Evolutionary conservation across 2,329 filamentous ascomycete genomes (phyloP), one percentile per base, ranked within the genome.

Genomic region (Hymenoscyphus repandus): DNA sequence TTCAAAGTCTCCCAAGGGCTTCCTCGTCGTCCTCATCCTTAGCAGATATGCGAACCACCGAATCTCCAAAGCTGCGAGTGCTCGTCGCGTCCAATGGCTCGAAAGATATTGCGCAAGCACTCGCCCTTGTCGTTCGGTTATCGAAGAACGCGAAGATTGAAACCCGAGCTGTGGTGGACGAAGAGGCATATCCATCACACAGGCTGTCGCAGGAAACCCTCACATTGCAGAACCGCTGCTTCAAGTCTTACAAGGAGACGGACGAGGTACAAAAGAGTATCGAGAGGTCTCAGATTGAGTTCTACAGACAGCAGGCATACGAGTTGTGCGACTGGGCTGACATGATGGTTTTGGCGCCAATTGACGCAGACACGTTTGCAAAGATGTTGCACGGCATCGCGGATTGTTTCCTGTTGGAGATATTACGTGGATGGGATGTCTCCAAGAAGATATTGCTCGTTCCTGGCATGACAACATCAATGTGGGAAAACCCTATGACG

Each of bases 401-500:
- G 2, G 89, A 89, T 62, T 95, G 85, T 30, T 76, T 95, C 48
- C 75, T 95, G 6, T 76, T 95, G 47, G 86, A 92, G 60, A 80
- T 95, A 1, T 68, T 96, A 44, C 80, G 91, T 47, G 87, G 88
- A 50, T 96, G 91, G 91, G 85, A 95, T 61, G 83, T 86, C 0
- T 85, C 85, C 6, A 96, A 96, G 70, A 87, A 85, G 60, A 86
- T 95, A 30, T 71, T 96, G 44, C 72, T 96, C 51, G 84, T 95
- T 6, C 90, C 91, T 0, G 89, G 88, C 57, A 95, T 96, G 90
- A 92, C 88, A 32, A 82, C 82, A 1, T 79, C 87, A 53, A 90
- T 92, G 82, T 95, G 90, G 90, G 83, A 91, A 64, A 90, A 93
- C 62, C 89, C 90, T 2, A 84, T 91, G 71, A 95, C 89, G 13